Percentiles rank a stretch among this genome's conserved stretches.
phyloP scores from a whole-genome alignment of 257 asterid genomes.

The Lithospermum erythrorhizon region DNA sequence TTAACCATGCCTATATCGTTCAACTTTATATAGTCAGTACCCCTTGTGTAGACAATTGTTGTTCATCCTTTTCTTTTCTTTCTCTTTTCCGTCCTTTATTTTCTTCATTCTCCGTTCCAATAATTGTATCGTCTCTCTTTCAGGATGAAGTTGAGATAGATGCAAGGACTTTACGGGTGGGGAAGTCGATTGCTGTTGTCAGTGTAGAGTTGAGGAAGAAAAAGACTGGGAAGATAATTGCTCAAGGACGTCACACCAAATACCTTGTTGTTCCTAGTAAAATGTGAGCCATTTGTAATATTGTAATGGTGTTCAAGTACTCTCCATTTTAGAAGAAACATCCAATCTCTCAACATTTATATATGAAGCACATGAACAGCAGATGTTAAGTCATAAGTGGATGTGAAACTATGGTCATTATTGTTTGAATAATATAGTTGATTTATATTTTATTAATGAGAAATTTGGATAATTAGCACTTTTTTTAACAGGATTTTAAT shows the following conservation, averaged over 20 bases:
- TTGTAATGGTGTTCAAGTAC: too few species aligned
- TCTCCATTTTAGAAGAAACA: too few species aligned
- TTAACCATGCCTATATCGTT: too few species aligned
- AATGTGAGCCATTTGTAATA: constrained; percentile 27
- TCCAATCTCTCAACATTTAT: too few species aligned
- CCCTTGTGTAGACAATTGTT: neutral
- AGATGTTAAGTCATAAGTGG: too few species aligned
- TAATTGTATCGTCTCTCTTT: neutral
- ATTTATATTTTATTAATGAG: too few species aligned
- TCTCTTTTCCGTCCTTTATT: neutral
- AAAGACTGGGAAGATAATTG: constrained; percentile 52
- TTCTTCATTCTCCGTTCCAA: too few species aligned
- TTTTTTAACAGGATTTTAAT: too few species aligned
- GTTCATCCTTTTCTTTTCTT: neutral
- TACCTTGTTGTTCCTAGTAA: constrained; percentile 51
- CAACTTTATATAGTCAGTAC: neutral
- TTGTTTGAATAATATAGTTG: too few species aligned
- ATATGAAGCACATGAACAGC: too few species aligned
- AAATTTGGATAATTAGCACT: too few species aligned
- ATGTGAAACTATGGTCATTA: too few species aligned
- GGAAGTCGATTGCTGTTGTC: constrained; percentile 64
- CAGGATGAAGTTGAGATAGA: constrained; percentile 90
- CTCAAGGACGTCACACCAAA: constrained; percentile 83
- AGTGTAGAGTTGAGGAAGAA: constrained; percentile 65
- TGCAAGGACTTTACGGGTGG: constrained; percentile 53